These are phyloP conservation scores for Miscanthus lutarioriparius DNA, from an alignment of 176 grass and related monocot genomes.

Conservation along the genomic window DNA sequence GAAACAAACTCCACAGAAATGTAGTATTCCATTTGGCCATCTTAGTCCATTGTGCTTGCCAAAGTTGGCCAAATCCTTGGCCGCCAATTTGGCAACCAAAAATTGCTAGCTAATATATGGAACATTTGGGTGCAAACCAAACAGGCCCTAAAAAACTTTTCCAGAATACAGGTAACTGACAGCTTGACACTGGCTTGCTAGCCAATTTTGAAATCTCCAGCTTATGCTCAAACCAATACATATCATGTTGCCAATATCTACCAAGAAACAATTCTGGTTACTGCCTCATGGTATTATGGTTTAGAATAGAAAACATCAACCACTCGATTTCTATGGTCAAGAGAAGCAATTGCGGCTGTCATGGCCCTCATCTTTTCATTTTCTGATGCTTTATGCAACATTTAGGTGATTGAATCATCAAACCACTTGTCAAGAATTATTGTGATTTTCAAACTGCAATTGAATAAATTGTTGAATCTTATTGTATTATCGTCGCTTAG, in stretches of 20 bases:
- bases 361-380: neutral
- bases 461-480: conserved; percentile 26
- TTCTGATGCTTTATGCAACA: conserved; percentile 3
- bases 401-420: neutral
- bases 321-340: neutral
- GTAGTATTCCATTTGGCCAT: neutral
- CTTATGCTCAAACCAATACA: neutral
- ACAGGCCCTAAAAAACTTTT: neutral
- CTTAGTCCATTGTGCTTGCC: no score
- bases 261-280: conserved; percentile 15
- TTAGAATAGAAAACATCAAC: neutral
- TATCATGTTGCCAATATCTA: neutral
- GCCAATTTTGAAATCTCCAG: neutral
- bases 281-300: neutral
- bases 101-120: no score
- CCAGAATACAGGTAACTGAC: neutral
- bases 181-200: neutral
- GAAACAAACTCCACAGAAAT: neutral
- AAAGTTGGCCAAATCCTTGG: no score
- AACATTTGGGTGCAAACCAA: no score
- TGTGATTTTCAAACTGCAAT: conserved; percentile 5
- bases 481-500: neutral
- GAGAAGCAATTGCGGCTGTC: neutral
- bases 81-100: no score
- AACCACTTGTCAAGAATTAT: neutral